A percentile compares a stretch with the other conserved stretches of the same genome.
Evolutionary conservation across 106 monocot species (phyloP).

Genomic region (Acorus gramineus): DNA sequence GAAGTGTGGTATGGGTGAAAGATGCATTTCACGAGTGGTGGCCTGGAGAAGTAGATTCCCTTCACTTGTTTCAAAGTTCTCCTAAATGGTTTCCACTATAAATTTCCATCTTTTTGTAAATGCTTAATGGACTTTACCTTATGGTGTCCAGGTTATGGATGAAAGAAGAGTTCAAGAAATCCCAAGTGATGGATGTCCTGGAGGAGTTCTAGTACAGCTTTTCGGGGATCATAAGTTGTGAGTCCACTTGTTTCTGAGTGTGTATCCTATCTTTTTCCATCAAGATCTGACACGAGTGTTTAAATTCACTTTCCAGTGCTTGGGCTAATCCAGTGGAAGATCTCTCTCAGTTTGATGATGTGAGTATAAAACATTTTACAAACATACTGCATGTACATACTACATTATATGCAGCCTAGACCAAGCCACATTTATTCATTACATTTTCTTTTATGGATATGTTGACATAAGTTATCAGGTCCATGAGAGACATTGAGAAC

Average conservation of each 20-base stretch:
- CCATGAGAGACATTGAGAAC: too few relatives aligned
- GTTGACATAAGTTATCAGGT: too few relatives aligned
- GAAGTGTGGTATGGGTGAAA: conserved; percentile 46
- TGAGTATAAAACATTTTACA: conserved; percentile 18
- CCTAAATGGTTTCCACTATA: not conserved
- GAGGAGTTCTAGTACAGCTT: conserved; percentile 21
- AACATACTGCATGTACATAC: too few relatives aligned
- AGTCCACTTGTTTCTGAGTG: conserved; percentile 1
- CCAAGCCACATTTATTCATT: too few relatives aligned
- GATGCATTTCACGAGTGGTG: conserved; percentile 34
- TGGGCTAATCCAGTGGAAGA: conserved; percentile 35
- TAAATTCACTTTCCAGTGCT: conserved; percentile 23
- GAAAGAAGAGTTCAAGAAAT: conserved; percentile 8
- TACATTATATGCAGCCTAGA: too few relatives aligned
- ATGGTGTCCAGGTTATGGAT: conserved; percentile 24
- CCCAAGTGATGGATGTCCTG: conserved; percentile 3
- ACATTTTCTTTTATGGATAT: too few relatives aligned
- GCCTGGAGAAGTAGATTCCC: conserved; percentile 47
- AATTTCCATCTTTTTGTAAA: not conserved
- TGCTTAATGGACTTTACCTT: not conserved
- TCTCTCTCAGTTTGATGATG: conserved; percentile 39
- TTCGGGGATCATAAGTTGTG: conserved; percentile 17
- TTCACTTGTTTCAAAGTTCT: not conserved
- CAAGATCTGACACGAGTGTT: not conserved
- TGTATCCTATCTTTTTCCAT: not conserved